These are phyloP conservation scores for Sporothrix variecibatus DNA, from an alignment of 2,329 filamentous ascomycete species.

Conservation along the genomic window DNA sequence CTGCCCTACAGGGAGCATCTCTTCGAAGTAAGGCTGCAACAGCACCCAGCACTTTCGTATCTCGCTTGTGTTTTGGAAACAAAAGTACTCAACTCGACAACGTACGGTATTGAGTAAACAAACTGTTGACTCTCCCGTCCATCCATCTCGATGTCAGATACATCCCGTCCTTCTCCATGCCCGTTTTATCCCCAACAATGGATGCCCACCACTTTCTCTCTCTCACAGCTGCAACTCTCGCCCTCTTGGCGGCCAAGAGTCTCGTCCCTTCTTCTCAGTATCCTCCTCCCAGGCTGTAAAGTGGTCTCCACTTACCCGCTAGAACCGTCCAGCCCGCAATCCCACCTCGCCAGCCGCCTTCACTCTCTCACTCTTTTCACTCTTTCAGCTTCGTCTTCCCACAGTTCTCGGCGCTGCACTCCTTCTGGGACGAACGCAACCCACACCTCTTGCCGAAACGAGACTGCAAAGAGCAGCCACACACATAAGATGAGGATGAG, in stretches of 20 bases:
- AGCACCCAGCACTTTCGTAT: not conserved
- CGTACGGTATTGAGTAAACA: not conserved
- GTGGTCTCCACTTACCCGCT: not conserved
- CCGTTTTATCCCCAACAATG: not conserved
- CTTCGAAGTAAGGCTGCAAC: not conserved
- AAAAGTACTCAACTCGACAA: not conserved
- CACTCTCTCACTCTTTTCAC: not conserved
- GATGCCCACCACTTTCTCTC: not conserved
- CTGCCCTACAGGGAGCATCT: not conserved
- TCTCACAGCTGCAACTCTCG: not conserved
- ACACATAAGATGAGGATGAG: not conserved
- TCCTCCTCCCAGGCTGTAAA: not conserved
- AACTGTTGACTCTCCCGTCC: not conserved
- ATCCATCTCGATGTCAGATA: not conserved
- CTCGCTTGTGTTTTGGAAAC: conserved; percentile 4
- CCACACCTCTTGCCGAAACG: not conserved
- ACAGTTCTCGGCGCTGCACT: not conserved
- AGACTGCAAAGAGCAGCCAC: not conserved
- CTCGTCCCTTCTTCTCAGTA: not conserved
- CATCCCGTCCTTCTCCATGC: not conserved
- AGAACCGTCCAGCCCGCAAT: conserved; percentile 8
- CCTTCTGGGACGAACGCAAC: not conserved
- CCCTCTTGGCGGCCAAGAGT: not conserved
- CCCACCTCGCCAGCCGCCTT: conserved; percentile 1
- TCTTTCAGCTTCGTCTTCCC: not conserved